phyloP scores from a whole-genome alignment of 768 basidiomycete genomes.

The Naganishia vaughanmartiniae region DNA sequence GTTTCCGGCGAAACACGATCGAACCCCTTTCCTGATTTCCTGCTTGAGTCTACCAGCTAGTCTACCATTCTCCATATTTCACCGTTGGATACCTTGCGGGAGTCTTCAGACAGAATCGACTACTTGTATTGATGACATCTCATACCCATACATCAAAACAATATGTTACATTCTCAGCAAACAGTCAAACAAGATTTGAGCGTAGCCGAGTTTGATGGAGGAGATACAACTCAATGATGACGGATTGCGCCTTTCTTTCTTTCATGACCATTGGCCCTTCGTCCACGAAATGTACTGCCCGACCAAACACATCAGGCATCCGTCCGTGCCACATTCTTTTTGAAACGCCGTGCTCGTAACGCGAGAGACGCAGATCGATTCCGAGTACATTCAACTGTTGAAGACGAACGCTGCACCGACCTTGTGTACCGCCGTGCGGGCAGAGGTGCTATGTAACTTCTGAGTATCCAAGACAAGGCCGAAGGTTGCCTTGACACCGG shows the following conservation, averaged over 20 bases:
- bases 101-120: background rate
- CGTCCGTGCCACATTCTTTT: background rate
- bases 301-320: background rate
- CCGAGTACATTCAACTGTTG: constrained; percentile 43
- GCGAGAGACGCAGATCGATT: too few species aligned
- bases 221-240: constrained; percentile 9
- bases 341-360: background rate
- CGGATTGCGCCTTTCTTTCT: background rate
- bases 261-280: background rate
- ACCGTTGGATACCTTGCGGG: too few species aligned
- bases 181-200: background rate
- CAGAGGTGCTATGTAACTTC: constrained; percentile 70
- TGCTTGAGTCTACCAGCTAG: too few species aligned
- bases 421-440: constrained; percentile 52
- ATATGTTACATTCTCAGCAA: background rate
- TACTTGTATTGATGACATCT: background rate
- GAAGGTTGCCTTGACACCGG: constrained; percentile 86
- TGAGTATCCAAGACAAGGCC: constrained; percentile 94
- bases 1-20: too few species aligned
- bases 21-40: too few species aligned
- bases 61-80: too few species aligned
- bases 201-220: too few species aligned
- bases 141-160: background rate
- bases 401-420: constrained; percentile 55
- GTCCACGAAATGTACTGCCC: background rate